Evolutionary conservation across 257 asterid genomes (phyloP), one percentile per base, ranked within the genome.

Genomic region (Solanum lycopersicoides): DNA sequence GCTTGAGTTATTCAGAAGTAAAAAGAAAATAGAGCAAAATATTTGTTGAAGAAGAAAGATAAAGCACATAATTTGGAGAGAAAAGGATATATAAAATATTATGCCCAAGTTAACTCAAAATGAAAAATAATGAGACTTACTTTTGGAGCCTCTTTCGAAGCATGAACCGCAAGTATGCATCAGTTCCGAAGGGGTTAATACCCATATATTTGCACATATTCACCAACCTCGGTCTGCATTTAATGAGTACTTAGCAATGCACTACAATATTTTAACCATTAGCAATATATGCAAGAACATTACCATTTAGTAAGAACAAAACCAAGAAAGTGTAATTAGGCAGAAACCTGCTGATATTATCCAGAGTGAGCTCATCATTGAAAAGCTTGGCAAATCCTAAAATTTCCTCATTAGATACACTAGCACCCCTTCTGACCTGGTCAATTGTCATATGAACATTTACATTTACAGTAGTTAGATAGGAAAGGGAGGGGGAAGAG

Each of bases 191-290:
- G 65, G 98, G 91, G 71, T 86, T 91, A 89, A 96, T 93, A 44
- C 99, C 99, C 99, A 96, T 96, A 87, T 96, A 96, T 91, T 96
- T 96, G 98, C 99, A 96, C 99, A 96, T 96, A 86, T 91, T 96
- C 87, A 95, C 97, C 76, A 96, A 90, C 83, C 99, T 96, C 56
- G 99, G 95, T 93, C 99, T 96, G 95, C 76, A 79, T 76, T 32
- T 45, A 60, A 35, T 30, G 28, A 32, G 15, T 23, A 75, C 34
- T 75, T 41, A 80, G 56, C 84, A 9, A 16, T 47, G 21, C 50
- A 25, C 45, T 60, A 30, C n/a, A 35, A 83, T 59, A 83, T 30
- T 39, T 68, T 69, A 47, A 80, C 39, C 28, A 69, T 14, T 18
- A 47, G 83, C 65, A 86, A 45, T 42, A 74, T 32, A 86, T 47